Percentiles rank a stretch among this genome's conserved stretches.
These are phyloP conservation scores for Trichodelitschia bisporula DNA, from an alignment of 495 filamentous ascomycete genomes.

Conservation along the genomic window DNA sequence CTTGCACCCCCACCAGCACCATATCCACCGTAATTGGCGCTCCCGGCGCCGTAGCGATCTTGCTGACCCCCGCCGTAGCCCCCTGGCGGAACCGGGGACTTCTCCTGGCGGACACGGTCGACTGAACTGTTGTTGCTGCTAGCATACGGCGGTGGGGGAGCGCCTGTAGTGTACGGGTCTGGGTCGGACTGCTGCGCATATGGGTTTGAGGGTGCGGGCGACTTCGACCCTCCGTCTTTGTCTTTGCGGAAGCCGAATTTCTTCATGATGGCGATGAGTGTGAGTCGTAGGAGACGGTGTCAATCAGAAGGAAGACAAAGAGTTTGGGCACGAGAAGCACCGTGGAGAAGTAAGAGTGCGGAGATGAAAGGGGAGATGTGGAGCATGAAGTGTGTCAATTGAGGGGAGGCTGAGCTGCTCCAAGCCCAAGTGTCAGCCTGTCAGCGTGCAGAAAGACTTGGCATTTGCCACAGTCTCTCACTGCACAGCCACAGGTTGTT, in stretches of 20 bases:
- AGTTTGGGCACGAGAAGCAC: no score
- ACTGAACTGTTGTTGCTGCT: conserved; percentile 1
- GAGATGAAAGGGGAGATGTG: no score
- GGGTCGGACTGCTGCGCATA: conserved; percentile 12
- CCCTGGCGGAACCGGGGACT: conserved; percentile 12
- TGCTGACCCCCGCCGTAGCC: conserved; percentile 10
- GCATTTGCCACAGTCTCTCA: no score
- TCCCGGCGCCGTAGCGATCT: neutral
- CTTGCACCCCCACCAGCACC: conserved; percentile 7
- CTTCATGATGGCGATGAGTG: conserved; percentile 7
- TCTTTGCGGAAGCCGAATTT: conserved; percentile 12
- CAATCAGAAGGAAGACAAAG: no score
- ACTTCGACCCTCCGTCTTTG: conserved; percentile 5
- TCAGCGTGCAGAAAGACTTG: no score
- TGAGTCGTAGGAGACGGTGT: no score
- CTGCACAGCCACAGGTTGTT: no score
- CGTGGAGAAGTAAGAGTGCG: no score
- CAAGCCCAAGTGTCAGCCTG: no score
- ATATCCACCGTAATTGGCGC: conserved; percentile 2
- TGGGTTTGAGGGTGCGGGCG: conserved; percentile 9
- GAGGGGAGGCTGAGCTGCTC: no score
- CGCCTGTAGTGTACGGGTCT: conserved; percentile 5
- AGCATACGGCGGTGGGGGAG: conserved; percentile 4
- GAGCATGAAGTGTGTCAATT: no score
- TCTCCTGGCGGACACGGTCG: conserved; percentile 10